Conservation (phyloP, 371 early-diverging fungal genomes). For the Mucor racemosus region DNA sequence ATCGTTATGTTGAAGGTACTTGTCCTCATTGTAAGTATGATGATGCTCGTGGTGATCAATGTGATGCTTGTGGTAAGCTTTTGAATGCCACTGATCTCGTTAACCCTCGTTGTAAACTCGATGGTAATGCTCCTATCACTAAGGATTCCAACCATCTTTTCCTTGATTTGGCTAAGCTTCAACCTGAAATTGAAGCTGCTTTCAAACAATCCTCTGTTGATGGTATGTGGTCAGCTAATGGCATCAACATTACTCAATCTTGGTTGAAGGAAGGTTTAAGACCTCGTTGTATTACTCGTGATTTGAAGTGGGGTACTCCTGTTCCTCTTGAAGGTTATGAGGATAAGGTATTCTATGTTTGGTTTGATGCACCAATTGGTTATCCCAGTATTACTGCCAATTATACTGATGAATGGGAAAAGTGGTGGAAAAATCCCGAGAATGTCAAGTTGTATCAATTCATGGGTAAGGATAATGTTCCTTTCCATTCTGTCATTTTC, state of each 20-base stretch:
- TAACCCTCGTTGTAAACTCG: constrained; percentile 96
- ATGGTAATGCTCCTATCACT: constrained; percentile 81
- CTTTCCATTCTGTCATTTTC: constrained; percentile 99
- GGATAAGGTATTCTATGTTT: constrained; percentile 99
- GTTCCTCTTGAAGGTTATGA: constrained; percentile 93
- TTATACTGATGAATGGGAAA: constrained; percentile 92
- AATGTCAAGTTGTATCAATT: constrained; percentile 97
- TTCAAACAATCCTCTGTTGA: constrained; percentile 68
- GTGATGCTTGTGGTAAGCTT: constrained; percentile 96
- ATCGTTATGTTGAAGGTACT: constrained; percentile 98
- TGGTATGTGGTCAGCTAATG: constrained; percentile 93
- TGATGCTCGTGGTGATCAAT: constrained; percentile 99
- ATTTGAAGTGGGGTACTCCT: constrained; percentile 99
- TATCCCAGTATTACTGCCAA: constrained; percentile 97
- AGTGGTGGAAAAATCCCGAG: constrained; percentile 98
- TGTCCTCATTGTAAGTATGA: constrained; percentile 92
- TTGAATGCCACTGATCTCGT: constrained; percentile 95
- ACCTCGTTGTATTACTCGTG: constrained; percentile 99
- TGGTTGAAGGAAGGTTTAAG: constrained; percentile 98
- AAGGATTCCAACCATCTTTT: constrained; percentile 94
- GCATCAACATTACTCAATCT: constrained; percentile 88
- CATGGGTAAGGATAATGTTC: constrained; percentile 99
- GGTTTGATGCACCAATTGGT: constrained; percentile 99
- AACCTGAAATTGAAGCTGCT: constrained; percentile 77
- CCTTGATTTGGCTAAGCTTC: constrained; percentile 86